Percentiles rank a stretch among this genome's conserved stretches.
phyloP scores from a whole-genome alignment of 164 flowering plant genomes.

The Vitis rotundifolia region DNA sequence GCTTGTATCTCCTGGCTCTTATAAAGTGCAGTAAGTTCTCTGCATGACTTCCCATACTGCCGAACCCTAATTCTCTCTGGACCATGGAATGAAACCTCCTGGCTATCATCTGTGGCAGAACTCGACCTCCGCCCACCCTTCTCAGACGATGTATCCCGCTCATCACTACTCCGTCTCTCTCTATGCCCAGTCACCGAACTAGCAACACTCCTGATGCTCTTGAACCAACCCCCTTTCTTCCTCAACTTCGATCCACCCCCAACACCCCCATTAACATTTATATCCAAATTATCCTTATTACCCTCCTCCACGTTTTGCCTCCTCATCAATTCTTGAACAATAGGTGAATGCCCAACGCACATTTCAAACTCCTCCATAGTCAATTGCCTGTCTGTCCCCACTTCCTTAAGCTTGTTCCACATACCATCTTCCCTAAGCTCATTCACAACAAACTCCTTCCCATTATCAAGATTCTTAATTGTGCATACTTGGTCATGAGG shows the following conservation, averaged over 20 bases:
- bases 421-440: slow-evolving; percentile 86
- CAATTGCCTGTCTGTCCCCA: slow-evolving; percentile 84
- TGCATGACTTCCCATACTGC: slow-evolving; percentile 84
- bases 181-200: slow-evolving; percentile 55
- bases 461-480: slow-evolving; percentile 90
- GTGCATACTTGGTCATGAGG: slow-evolving; percentile 41
- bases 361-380: slow-evolving; percentile 96
- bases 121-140: slow-evolving; percentile 94
- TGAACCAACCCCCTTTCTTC: slow-evolving; percentile 87
- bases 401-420: slow-evolving; percentile 86
- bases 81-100: slow-evolving; percentile 77
- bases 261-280: slow-evolving; percentile 28
- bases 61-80: slow-evolving; percentile 83
- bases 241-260: slow-evolving; percentile 48
- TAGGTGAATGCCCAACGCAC: slow-evolving; percentile 92
- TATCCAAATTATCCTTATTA: slow-evolving; percentile 37
- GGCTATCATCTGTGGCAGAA: slow-evolving; percentile 97
- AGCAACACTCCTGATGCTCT: slow-evolving; percentile 73
- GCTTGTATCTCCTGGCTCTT: slow-evolving; percentile 92
- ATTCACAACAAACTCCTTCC: slow-evolving; percentile 92
- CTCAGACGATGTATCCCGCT: slow-evolving; percentile 92
- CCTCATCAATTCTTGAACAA: slow-evolving; percentile 94
- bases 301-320: slow-evolving; percentile 87
- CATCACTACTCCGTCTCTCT: slow-evolving; percentile 89
- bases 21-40: slow-evolving; percentile 77